These are phyloP conservation scores for Fusarium sp. DNA, from an alignment of 2,329 filamentous ascomycete species.

Conservation along the genomic window DNA sequence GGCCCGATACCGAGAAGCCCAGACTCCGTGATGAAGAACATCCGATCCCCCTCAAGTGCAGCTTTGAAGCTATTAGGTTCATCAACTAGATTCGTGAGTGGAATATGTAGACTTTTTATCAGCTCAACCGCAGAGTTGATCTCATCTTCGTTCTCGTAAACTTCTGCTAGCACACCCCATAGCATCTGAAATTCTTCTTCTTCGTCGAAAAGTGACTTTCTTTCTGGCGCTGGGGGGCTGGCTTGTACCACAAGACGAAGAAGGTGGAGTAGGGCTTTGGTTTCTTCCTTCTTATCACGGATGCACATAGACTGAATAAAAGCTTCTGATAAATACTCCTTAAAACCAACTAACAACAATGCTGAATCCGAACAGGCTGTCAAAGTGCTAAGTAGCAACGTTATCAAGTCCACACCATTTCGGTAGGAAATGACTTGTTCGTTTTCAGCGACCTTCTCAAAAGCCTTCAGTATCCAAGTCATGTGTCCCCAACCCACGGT, in stretches of 20 bases:
- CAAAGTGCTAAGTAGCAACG: no score
- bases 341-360: no score
- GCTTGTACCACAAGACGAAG: no score
- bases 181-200: background rate
- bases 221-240: no score
- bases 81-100: background rate
- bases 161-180: fast-evolving
- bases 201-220: fast-evolving
- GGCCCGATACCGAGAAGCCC: fast-evolving
- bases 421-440: no score
- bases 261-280: no score
- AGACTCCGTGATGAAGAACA: background rate
- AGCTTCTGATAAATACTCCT: no score
- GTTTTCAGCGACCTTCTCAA: no score
- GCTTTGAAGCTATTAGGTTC: fast-evolving
- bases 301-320: no score
- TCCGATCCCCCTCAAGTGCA: fast-evolving
- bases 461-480: background rate
- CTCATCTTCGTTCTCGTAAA: background rate
- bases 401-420: no score
- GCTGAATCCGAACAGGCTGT: no score
- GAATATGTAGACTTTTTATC: fast-evolving
- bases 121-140: background rate
- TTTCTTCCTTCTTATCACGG: no score
- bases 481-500: fast-evolving